Evolutionary conservation across 768 basidiomycete species (phyloP), one percentile per base, ranked within the genome.

Genomic region (Termitomyces sp.): DNA sequence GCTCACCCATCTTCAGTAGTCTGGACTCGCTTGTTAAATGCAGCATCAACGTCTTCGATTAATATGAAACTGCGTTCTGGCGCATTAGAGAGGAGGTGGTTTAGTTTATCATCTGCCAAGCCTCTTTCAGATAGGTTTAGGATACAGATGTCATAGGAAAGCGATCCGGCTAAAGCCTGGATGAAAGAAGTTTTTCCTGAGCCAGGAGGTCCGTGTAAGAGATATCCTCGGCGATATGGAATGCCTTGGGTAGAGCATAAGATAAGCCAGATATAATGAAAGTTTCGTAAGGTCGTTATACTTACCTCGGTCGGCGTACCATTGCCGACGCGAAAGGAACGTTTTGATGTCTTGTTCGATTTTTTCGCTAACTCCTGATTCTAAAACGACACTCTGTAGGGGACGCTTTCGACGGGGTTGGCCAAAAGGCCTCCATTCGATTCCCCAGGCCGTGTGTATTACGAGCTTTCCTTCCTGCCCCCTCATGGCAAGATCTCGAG

Each of bases 111-210:
- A 69, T 99, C 97, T 39, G 93, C 90, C 30, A 98, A 81, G 2
- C 97, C 97, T 56, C 97, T 85, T 74, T 98, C 95, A 24, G 95
- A 95, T 40, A 99, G 83, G 71, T 98, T 98, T 36, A 99, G 78
- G 34, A 99, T 75, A 68, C 95, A 98, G 54, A 99, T 97, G 71
- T 98, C 95, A 76, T 98, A 98, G 33, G 87, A 87, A 33, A 98
- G 74, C 12, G 87, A 84, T 7, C 95, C 97, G 10, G 97, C 97
- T 32, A 98, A 80, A 13, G 97, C 95, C 74, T 98, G 96, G 64
- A 98, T 98, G 76, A 93, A 99, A 6, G 97, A 99, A 1, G 96
- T 95, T 69, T 99, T 99, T 49, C 97, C 97, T 0, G 95, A 97
- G 16, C 97, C 97, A 7, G 97, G 97, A 22, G 97, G 97, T 12